Percentiles rank a stretch among this genome's conserved stretches.
Conservation (phyloP, 805 yeast genomes). For the Ogataea pignaliae region DNA sequence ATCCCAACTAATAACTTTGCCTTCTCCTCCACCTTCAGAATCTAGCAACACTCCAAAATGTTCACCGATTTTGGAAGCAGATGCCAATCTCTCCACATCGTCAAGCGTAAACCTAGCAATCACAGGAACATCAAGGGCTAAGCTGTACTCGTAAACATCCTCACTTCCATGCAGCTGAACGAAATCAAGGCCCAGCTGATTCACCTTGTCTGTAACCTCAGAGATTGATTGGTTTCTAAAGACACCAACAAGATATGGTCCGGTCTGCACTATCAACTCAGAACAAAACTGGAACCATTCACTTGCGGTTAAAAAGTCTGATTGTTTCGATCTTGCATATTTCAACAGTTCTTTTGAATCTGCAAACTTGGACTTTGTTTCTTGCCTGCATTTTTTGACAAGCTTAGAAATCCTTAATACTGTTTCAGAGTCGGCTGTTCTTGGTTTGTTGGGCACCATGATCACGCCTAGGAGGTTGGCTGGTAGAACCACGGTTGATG, state of each 20-base stretch:
- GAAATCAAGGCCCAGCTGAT: slow-evolving; percentile 56
- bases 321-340: slow-evolving; percentile 14
- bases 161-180: slow-evolving; percentile 88
- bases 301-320: slow-evolving; percentile 16
- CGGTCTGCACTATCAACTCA: slow-evolving; percentile 29
- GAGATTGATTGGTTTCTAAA: slow-evolving; percentile 75
- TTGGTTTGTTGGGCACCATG: slow-evolving; percentile 72
- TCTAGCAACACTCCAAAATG: slow-evolving; percentile 68
- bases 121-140: slow-evolving; percentile 45
- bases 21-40: slow-evolving; percentile 91
- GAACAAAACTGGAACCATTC: slow-evolving; percentile 32
- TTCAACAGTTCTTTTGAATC: slow-evolving; percentile 23
- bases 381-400: slow-evolving; percentile 17
- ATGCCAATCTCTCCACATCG: slow-evolving; percentile 32
- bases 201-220: slow-evolving; percentile 45
- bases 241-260: slow-evolving; percentile 84
- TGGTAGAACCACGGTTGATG: too few species aligned
- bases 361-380: slow-evolving; percentile 18
- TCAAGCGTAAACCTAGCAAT: slow-evolving; percentile 69
- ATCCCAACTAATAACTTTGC: slow-evolving; percentile 74
- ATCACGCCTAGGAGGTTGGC: slow-evolving; percentile 83
- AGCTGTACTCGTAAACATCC: slow-evolving; percentile 43
- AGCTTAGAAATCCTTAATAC: slow-evolving; percentile 44
- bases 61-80: slow-evolving; percentile 24
- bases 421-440: slow-evolving; percentile 52